Evolutionary conservation across 345 rosid species (phyloP).

Genomic region (Erodium maritimum): DNA sequence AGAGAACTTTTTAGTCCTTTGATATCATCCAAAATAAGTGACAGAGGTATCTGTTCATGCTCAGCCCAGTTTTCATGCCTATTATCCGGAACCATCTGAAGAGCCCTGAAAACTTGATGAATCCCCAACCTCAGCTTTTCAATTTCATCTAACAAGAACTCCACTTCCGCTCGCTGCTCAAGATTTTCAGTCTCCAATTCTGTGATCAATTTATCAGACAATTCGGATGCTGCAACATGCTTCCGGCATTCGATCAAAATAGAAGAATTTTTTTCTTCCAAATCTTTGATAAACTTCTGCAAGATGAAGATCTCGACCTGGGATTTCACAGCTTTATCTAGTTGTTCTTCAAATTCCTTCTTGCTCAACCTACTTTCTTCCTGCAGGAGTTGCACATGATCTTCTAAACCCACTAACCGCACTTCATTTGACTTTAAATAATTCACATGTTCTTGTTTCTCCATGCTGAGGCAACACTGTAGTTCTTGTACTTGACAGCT

Average conservation of each 20-base stretch:
- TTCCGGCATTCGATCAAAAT: slow-evolving; percentile 60
- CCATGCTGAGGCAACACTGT: slow-evolving; percentile 39
- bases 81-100: slow-evolving; percentile 43
- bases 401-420: slow-evolving; percentile 58
- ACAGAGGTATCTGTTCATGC: slow-evolving; percentile 34
- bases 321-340: slow-evolving; percentile 70
- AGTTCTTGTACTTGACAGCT: slow-evolving; percentile 56
- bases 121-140: slow-evolving; percentile 51
- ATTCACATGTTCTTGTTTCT: slow-evolving; percentile 43
- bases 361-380: slow-evolving; percentile 55
- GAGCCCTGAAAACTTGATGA: slow-evolving; percentile 48
- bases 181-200: slow-evolving; percentile 77
- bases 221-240: slow-evolving; percentile 57
- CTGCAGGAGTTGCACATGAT: slow-evolving; percentile 44
- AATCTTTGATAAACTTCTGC: slow-evolving; percentile 59
- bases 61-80: slow-evolving; percentile 22
- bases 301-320: slow-evolving; percentile 71
- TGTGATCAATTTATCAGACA: slow-evolving; percentile 52
- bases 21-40: slow-evolving; percentile 40
- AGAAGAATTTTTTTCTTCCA: slow-evolving; percentile 60
- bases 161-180: slow-evolving; percentile 61
- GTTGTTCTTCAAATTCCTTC: slow-evolving; percentile 82
- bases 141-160: slow-evolving; percentile 56
- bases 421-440: slow-evolving; percentile 49
- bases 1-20: slow-evolving; percentile 43